Evolutionary conservation across 2,329 filamentous ascomycete genomes (phyloP), one percentile per base, ranked within the genome.

Genomic region (Sphaerulina vaccinii): DNA sequence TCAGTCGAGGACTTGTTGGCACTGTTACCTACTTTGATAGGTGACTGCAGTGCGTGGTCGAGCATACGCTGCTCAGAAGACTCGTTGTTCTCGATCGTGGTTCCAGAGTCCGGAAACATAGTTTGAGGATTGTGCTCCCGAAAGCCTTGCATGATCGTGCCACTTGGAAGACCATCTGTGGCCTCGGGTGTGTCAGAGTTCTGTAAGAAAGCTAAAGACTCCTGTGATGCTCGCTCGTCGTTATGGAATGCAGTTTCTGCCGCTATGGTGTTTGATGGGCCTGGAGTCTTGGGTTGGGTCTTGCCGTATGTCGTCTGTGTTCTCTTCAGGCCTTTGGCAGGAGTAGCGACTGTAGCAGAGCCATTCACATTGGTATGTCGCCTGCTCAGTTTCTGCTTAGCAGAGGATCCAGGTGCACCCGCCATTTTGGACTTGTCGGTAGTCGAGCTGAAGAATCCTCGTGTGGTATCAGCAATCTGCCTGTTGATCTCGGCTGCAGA

Each of bases 11-110:
- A 23, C 16, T 29, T 49, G 10, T 49, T 36, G 33, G 37, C 13
- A 10, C 16, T 8, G 11, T 18, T 11, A 11, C 23, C 32, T 13
- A 21, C 18, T 15, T 16, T 33, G 18, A 11, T 10, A 7, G 8
- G n/a, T 23, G 32, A 21, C 18, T 39, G 21, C 21, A 10, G 42
- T 15, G 70, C 66, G 29, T 65, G 64, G 29, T 71, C 69, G 21
- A 75, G 44, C 43, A 75, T 56, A n/a, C 65, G 63, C 55, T 71
- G 65, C 54, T 74, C 70, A 15, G 69, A 72, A 9, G 69, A 65
- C 24, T 69, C 71, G 27, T 68, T 71, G 52, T 74, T 71, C 3
- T 69, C 69, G 11, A 74, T 58, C 0, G 74, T 76, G 52, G 69
- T 74, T 11, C 72, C 74, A 33, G 65, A 63, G 23, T 72, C 69